Evolutionary conservation across 2,329 filamentous ascomycete genomes (phyloP).

Genomic region (Epichloe typhina): DNA sequence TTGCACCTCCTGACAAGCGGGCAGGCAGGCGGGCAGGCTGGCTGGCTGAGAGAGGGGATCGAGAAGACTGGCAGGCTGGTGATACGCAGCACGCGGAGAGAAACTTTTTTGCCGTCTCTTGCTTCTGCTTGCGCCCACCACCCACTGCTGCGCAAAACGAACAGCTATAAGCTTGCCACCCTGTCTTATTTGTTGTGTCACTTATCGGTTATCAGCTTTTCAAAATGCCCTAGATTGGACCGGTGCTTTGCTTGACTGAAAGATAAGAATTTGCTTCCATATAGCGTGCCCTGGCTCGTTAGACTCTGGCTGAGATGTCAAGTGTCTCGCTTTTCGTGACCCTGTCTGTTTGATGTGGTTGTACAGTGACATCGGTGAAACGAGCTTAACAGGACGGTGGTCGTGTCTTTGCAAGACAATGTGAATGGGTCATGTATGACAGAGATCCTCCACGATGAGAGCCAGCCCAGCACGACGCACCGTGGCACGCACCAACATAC

Average conservation of each 20-base stretch:
- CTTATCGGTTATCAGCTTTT: neutral
- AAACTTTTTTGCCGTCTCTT: neutral
- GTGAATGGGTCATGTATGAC: no score
- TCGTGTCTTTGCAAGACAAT: neutral
- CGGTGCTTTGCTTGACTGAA: no score
- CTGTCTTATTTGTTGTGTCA: slow-evolving; percentile 2
- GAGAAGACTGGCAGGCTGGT: neutral
- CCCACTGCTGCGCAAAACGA: neutral
- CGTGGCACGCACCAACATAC: neutral
- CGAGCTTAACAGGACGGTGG: neutral
- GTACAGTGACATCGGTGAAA: neutral
- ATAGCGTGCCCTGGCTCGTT: neutral
- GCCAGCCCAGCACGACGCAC: neutral
- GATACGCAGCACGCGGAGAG: no score
- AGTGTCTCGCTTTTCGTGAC: neutral
- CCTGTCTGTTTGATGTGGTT: neutral
- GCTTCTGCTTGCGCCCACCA: neutral
- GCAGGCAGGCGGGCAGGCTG: neutral
- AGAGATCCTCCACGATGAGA: neutral
- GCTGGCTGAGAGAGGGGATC: no score
- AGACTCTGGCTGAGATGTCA: neutral
- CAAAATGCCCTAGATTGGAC: neutral
- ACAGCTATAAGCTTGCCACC: neutral
- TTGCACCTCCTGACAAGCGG: neutral
- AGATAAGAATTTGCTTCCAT: neutral